Conservation (phyloP, 495 filamentous ascomycete species). For the Neurospora discreta region DNA sequence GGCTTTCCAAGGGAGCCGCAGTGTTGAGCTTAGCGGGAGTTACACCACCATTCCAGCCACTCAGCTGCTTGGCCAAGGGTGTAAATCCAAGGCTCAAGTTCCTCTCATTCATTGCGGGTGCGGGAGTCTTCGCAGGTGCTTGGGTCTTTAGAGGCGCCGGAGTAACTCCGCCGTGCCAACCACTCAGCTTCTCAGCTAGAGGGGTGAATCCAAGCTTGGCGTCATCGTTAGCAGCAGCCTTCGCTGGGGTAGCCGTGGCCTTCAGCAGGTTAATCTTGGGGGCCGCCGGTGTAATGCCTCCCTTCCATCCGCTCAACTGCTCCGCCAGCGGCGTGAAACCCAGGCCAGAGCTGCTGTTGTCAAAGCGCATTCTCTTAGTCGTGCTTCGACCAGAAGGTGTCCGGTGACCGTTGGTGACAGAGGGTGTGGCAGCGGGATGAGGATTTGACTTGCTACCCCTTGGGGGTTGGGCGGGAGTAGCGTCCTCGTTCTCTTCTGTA, state of each 20-base stretch:
- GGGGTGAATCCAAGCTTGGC: not conserved
- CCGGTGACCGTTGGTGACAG: not conserved
- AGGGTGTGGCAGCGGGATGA: not conserved
- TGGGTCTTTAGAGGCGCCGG: not conserved
- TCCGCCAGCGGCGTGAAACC: not conserved
- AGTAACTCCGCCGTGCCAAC: not conserved
- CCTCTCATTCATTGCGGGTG: not conserved
- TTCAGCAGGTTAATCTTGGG: not conserved
- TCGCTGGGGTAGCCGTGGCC: not conserved
- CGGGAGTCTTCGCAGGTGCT: not conserved
- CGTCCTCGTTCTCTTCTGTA: not conserved
- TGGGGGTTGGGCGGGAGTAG: not conserved
- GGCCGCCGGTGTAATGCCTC: not conserved
- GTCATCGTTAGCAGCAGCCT: not conserved
- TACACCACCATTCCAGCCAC: slow-evolving; percentile 42
- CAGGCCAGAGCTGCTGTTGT: not conserved
- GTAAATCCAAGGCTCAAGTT: slow-evolving; percentile 39
- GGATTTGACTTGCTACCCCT: not conserved
- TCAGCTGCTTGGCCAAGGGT: slow-evolving; percentile 48
- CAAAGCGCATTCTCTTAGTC: slow-evolving; percentile 8
- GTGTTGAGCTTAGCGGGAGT: not conserved
- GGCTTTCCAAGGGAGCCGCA: not conserved
- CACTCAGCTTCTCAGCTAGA: not conserved
- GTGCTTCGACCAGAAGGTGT: slow-evolving; percentile 12
- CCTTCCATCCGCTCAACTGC: slow-evolving; percentile 1